Evolutionary conservation across 192 early-diverging fungal species (phyloP).

Genomic region (Mortierella alpina): DNA sequence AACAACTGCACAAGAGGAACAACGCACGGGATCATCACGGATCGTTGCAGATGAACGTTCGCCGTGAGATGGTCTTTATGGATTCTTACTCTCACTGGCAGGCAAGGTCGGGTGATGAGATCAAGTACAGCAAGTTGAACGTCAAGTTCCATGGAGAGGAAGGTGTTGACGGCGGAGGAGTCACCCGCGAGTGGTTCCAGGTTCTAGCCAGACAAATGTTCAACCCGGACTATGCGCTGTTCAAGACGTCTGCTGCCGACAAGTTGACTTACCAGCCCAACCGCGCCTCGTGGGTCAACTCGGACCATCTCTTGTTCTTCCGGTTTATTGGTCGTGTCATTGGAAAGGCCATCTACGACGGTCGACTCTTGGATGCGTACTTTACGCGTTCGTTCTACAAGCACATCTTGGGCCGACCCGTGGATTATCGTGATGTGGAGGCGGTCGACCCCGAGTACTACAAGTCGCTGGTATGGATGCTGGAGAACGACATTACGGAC

Average conservation of each 20-base stretch:
- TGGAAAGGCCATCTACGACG: conserved; percentile 98
- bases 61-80: conserved; percentile 93
- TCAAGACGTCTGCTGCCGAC: conserved; percentile 94
- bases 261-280: conserved; percentile 98
- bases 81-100: conserved; percentile 96
- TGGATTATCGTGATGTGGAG: conserved; percentile 97
- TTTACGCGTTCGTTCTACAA: conserved; percentile 99
- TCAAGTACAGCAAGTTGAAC: conserved; percentile 91
- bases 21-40: conserved; percentile 70
- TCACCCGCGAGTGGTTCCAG: conserved; percentile 98
- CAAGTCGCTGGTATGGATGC: conserved; percentile 97
- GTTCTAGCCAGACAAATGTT: conserved; percentile 97
- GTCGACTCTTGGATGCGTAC: conserved; percentile 92
- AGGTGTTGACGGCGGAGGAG: conserved; percentile 98
- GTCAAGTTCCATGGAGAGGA: conserved; percentile 97
- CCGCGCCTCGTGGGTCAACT: conserved; percentile 88
- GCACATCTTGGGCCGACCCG: conserved; percentile 88
- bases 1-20: conserved; percentile 90
- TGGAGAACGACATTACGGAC: conserved; percentile 95
- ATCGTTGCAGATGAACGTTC: conserved; percentile 87
- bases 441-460: conserved; percentile 96
- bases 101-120: conserved; percentile 89
- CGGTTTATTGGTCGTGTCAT: conserved; percentile 98
- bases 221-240: conserved; percentile 96
- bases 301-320: conserved; percentile 94